Conservation (phyloP, 129 eudicot genomes). For the Lactuca sativa region DNA sequence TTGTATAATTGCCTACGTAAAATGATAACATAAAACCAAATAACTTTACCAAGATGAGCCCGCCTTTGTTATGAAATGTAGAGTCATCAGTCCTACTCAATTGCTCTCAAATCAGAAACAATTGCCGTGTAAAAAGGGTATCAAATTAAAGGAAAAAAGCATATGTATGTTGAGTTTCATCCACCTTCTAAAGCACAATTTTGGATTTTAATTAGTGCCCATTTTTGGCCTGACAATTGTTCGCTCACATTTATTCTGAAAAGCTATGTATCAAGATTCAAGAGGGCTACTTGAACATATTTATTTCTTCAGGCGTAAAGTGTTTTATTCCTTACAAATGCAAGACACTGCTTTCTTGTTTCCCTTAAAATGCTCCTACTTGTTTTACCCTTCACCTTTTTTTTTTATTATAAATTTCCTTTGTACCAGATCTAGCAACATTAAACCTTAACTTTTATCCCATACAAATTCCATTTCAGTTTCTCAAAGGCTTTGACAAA, state of each 20-base stretch:
- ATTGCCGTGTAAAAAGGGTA: constrained; percentile 6
- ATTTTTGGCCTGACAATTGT: background rate
- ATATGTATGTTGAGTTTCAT: background rate
- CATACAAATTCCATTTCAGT: no score
- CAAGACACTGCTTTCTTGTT: no score
- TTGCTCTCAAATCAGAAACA: background rate
- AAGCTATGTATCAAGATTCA: background rate
- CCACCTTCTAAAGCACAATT: background rate
- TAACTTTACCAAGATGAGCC: background rate
- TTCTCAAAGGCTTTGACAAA: no score
- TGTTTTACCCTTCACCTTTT: no score
- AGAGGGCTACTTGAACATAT: background rate
- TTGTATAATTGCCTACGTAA: no score
- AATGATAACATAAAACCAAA: no score
- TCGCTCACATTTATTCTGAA: background rate
- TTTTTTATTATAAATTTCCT: no score
- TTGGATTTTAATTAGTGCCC: background rate
- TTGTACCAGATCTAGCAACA: no score
- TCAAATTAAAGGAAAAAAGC: background rate
- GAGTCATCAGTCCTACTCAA: background rate
- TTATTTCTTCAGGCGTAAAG: background rate
- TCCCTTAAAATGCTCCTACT: no score
- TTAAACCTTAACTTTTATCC: no score
- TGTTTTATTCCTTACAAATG: no score
- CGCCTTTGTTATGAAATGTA: background rate